Base-by-base conservation (phyloP, 164 flowering plant genomes). In the Saururus chinensis region DNA sequence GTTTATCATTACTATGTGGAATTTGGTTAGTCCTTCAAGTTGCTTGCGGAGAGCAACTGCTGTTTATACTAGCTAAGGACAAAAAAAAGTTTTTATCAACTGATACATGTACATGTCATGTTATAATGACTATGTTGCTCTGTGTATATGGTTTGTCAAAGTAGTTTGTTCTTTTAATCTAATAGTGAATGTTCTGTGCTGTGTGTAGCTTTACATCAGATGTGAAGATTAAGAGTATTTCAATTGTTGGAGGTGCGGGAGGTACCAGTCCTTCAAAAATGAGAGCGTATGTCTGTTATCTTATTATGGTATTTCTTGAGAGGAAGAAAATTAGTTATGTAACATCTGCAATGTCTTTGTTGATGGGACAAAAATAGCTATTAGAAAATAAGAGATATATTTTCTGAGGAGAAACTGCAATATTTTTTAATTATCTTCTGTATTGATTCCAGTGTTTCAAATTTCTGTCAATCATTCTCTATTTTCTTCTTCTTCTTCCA, bases 191-290 rank as follows among this genome's bases (percentile, higher is more conserved):
- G 49, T 14, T 9, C 17, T 42, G 17, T 42, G 49, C 17, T 48
- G 12, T 41, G 48, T 77, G 25, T 65, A 89, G 98, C 69, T 92
- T 92, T 65, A 92, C 98, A 48, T 79, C 93, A 57, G 98, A 92
- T 73, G 96, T 92, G 51, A 92, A 92, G 81, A 82, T 92, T 66
- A 92, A 86, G 79, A 82, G 98, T 76, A 92, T 92, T 66, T 86
- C 98, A 48, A 62, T 92, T 74, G 78, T 92, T 70, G 98, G 98
- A 68, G 98, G 96, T 70, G 80, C 88, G 71, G 90, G 86, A 73
- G 96, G 96, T 68, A 86, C 87, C 59, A 89, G 96, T 70, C 98
- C 98, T 71, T 79, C 90, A 24, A 92, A 86, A 76, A 86, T 92
- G 98, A 89, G 98, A 79, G 98, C 76, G 96, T 89, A 77, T 74